Conservation (phyloP, 2,329 filamentous ascomycete genomes). For the Cordyceps fumosorosea region DNA sequence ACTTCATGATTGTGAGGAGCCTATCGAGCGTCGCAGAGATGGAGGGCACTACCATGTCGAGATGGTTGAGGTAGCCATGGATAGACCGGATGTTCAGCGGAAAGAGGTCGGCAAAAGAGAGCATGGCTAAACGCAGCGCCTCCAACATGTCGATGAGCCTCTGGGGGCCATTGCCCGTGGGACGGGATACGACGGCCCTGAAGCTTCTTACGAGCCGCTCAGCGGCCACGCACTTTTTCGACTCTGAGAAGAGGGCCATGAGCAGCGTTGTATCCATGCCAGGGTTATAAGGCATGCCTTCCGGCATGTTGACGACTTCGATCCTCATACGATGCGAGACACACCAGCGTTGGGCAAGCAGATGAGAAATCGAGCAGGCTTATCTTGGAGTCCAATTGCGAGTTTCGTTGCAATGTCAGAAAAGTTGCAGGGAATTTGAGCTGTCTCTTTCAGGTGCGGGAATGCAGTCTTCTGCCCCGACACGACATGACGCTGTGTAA, state of each 20-base stretch:
- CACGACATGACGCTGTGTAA: slow-evolving; percentile 3
- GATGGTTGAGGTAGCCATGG: not conserved
- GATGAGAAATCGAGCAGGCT: not conserved
- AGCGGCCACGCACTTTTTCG: slow-evolving; percentile 2
- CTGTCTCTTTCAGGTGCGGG: not conserved
- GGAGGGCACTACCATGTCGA: slow-evolving; percentile 6
- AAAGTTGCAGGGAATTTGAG: not conserved
- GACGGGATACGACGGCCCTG: not conserved
- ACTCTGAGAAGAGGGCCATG: slow-evolving; percentile 3
- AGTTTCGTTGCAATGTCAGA: not conserved
- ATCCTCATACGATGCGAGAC: not conserved
- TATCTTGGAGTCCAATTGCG: not conserved
- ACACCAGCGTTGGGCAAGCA: not conserved
- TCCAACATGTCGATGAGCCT: not conserved
- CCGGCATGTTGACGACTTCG: not conserved
- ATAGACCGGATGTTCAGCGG: not conserved
- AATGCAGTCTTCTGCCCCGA: too few species aligned
- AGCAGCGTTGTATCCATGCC: slow-evolving; percentile 6
- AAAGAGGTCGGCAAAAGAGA: slow-evolving; percentile 10
- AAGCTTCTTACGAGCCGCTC: not conserved
- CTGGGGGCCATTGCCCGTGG: not conserved
- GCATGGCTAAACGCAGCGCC: not conserved
- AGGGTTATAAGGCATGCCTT: not conserved
- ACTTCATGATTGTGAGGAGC: not conserved
- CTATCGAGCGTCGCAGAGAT: not conserved